Base-by-base conservation (phyloP, 2,329 filamentous ascomycete species). In the Epichloe glyceriae region DNA sequence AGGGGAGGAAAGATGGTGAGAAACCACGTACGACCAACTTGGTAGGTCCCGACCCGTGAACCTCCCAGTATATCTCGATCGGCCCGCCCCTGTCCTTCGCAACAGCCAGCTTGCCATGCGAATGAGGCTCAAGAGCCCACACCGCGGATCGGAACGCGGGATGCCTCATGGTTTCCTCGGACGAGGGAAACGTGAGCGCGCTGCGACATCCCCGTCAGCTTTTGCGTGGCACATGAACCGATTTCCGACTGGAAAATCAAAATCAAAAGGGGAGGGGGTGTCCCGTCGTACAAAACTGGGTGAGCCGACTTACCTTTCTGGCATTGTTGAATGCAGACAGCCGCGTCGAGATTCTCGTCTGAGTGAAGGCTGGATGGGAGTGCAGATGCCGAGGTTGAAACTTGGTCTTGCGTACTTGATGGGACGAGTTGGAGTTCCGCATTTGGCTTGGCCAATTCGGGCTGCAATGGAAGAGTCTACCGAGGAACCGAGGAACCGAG, bases 61-160 rank as follows among this genome's bases (percentile, higher is more conserved):
- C 72, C 66, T 93, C 86, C 75, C 86, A 94, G 49, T 79, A 74
- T 49, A 95, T 80, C 44, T 85, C 76, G 56, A 94, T 71, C 19
- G 87, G 88, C 2, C 86, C 88, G 55, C 88, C 85, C 58, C 86
- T 77, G 38, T 71, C 78, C 50, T 76, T 71, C n/a, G 84, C 88
- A 30, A 87, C 86, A 2, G 78, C 67, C 6, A 79, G 61, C 42
- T 74, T 74, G 4, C 83, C 87, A 47, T 75, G 73, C 40, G 73
- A 71, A 46, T 80, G 74, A 5, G 88, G 83, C 58, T 81, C 74
- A 20, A 94, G 76, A 30, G 78, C 71, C 83, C 84, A 90, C 65
- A 82, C 71, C 2, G 79, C 76, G 46, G 83, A 76, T 4, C 75
- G 69, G 59, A 79, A 90, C 46, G 86, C 80, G 0, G 83, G 82